phyloP scores from a whole-genome alignment of 306 rosid genomes.

The Morella rubra region DNA sequence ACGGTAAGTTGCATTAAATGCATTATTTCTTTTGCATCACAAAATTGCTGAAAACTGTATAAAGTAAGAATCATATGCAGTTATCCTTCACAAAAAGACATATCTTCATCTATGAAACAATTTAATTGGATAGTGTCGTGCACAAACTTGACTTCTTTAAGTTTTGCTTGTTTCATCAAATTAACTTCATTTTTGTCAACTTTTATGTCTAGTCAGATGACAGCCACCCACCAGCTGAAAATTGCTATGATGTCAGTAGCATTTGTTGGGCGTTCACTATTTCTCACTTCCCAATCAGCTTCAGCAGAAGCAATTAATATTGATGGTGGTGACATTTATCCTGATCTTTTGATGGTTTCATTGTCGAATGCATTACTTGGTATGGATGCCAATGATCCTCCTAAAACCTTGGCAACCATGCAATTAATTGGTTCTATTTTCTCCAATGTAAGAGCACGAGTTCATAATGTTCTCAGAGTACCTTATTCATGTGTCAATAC shows the following conservation, averaged over 20 bases:
- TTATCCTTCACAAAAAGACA: slow-evolving; percentile 4
- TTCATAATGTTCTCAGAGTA: slow-evolving; percentile 11
- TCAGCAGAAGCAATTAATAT: slow-evolving; percentile 47
- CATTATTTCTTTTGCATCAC: slow-evolving; percentile 23
- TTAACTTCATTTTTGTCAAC: slow-evolving; percentile 44
- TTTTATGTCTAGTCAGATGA: slow-evolving; percentile 79
- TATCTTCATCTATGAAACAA: slow-evolving; percentile 25
- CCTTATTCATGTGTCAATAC: slow-evolving; percentile 13
- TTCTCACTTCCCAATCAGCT: slow-evolving; percentile 66
- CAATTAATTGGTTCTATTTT: slow-evolving; percentile 91
- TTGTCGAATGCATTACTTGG: slow-evolving; percentile 97
- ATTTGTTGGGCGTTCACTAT: slow-evolving; percentile 92
- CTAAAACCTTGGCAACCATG: slow-evolving; percentile 99
- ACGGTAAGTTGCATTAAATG: slow-evolving; percentile 69
- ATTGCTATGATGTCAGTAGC: slow-evolving; percentile 97
- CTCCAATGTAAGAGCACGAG: slow-evolving; percentile 75
- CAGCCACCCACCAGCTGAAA: slow-evolving; percentile 99
- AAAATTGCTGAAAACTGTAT: slow-evolving; percentile 21
- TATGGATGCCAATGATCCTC: slow-evolving; percentile 99
- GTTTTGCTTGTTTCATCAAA: slow-evolving; percentile 19
- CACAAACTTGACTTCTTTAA: slow-evolving; percentile 26
- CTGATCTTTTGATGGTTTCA: slow-evolving; percentile 86
- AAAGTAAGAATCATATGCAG: slow-evolving; percentile 3
- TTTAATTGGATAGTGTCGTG: slow-evolving; percentile 13
- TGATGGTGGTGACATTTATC: slow-evolving; percentile 58